Percentiles rank a stretch among this genome's conserved stretches.
These are phyloP conservation scores for Coprinellus aureogranulatus DNA, from an alignment of 768 basidiomycete genomes.

Conservation along the genomic window DNA sequence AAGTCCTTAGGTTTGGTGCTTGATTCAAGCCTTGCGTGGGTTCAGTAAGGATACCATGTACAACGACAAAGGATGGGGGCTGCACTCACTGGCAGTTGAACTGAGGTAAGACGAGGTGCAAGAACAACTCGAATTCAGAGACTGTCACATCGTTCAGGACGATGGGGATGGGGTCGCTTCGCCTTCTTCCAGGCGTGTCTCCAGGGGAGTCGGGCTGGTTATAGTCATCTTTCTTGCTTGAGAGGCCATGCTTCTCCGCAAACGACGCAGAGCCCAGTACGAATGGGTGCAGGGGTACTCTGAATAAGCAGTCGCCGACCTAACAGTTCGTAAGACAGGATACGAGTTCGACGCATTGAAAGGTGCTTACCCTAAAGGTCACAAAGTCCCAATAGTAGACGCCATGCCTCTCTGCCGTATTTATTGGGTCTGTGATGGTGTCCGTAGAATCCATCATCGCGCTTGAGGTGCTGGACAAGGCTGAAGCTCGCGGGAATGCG, in stretches of 20 bases:
- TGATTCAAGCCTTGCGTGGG: neutral
- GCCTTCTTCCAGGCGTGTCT: neutral
- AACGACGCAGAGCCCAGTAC: neutral
- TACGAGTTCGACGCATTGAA: neutral
- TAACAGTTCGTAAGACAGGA: neutral
- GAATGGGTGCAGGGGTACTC: constrained; percentile 1
- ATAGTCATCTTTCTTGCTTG: neutral
- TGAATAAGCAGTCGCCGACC: constrained; percentile 3
- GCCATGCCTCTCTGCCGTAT: neutral
- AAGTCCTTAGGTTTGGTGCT: neutral
- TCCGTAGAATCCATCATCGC: too few species aligned
- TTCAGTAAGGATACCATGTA: neutral
- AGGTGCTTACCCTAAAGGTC: neutral
- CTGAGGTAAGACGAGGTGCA: neutral
- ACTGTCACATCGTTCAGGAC: neutral
- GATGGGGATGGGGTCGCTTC: neutral
- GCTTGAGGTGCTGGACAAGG: too few species aligned
- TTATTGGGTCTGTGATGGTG: neutral
- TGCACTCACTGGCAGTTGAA: neutral
- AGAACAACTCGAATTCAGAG: neutral
- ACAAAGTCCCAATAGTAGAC: neutral
- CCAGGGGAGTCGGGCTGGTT: neutral
- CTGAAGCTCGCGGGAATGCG: too few species aligned
- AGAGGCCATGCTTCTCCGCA: neutral
- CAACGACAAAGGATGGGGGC: neutral